Base-by-base conservation (phyloP, 306 rosid genomes). In the Herpetospermum pedunculosum region DNA sequence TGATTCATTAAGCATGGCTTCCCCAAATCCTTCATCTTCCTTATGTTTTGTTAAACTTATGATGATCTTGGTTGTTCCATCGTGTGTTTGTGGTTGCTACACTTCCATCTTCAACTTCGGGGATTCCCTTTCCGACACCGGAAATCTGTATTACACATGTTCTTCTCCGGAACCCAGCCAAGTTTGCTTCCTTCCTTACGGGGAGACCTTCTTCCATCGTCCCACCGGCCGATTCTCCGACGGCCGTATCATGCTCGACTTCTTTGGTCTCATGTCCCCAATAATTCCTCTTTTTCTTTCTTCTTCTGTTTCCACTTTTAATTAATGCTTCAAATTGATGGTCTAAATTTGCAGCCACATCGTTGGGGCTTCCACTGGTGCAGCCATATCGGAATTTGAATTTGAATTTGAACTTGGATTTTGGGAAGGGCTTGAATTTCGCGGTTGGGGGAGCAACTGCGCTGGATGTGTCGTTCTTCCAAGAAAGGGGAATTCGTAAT, bases 371-470 rank as follows among this genome's bases (percentile, higher is more conserved):
- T 73, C 85, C 86, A 23, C 62, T 44, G 0, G 72, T 84, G 68
- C 76, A 72, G 37, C 88, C 92, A 11, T 87, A 82, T 64, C 55
- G 75, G 21, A 83, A 75, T 69, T 28, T 79, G 26, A n/a, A n/a
- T n/a, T n/a, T n/a, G n/a, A n/a, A n/a, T n/a, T n/a, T n/a, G n/a
- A n/a, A n/a, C n/a, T n/a, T n/a, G 44, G 64, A 75, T 10, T 38
- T 12, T n/a, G 15, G 55, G 8, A 60, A 70, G 35, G 92, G 86
- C 4, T 81, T 26, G 28, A 89, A 89, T 76, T 89, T 89, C 35
- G 92, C 90, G 0, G 87, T 89, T 4, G 14, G 14, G 8, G 96
- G 92, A 82, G 87, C 96, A 40, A 89, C 92, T 0, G 90, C 87
- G 0, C 73, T 85, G 26, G 84, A 84, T 0, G 10, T 2, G 0